Evolutionary conservation across 75 land plant species (phyloP).

Genomic region (Cryptomeria japonica): DNA sequence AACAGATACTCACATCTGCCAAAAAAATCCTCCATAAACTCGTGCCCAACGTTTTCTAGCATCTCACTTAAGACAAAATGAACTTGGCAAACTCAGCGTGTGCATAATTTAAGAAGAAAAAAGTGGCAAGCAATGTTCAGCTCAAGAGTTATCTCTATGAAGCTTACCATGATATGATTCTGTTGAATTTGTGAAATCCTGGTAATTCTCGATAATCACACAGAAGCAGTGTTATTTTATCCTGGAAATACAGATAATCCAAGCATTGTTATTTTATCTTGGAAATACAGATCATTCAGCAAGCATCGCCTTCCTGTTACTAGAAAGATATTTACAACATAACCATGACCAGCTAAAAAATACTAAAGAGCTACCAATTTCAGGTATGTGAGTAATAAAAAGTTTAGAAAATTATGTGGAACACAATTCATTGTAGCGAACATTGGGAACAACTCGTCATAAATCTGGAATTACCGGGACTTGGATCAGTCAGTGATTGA

Average conservation of each 20-base stretch:
- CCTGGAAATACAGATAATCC: constrained; percentile 40
- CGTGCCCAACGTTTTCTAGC: constrained; percentile 61
- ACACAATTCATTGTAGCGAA: not conserved
- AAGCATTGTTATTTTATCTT: constrained; percentile 76
- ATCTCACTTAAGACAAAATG: constrained; percentile 35
- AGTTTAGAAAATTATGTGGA: not conserved
- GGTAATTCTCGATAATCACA: constrained; percentile 74
- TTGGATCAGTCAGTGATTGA: no score
- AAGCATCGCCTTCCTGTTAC: not conserved
- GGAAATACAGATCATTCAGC: constrained; percentile 1
- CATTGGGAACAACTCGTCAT: no score
- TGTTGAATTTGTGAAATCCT: constrained; percentile 39
- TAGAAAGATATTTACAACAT: not conserved
- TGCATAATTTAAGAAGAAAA: not conserved
- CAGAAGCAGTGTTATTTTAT: constrained; percentile 62
- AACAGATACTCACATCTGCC: constrained; percentile 41
- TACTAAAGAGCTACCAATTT: not conserved
- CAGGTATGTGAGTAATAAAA: not conserved
- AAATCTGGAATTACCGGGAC: no score
- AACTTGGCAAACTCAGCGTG: not conserved
- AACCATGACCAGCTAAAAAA: not conserved
- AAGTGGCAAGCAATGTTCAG: not conserved
- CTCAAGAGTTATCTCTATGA: not conserved
- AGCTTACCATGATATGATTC: constrained; percentile 52
- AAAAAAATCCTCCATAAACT: constrained; percentile 48